phyloP scores from a whole-genome alignment of 2,329 filamentous ascomycete genomes.

The Claviceps maximensis region DNA sequence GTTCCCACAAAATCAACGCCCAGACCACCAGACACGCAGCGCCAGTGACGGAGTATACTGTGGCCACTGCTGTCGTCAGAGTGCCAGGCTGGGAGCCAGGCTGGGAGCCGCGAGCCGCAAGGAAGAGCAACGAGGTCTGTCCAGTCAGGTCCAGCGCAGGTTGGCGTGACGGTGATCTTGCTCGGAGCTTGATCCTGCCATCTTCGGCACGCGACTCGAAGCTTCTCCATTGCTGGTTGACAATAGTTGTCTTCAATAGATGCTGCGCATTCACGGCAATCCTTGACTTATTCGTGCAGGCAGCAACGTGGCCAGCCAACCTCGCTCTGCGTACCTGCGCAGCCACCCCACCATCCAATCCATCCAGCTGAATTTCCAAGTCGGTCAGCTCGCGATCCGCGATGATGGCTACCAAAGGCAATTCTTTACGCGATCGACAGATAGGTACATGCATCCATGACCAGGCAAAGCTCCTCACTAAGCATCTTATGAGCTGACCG shows the following conservation, averaged over 20 bases:
- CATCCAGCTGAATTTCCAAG: not conserved
- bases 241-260: not conserved
- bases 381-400: slow-evolving; percentile 8
- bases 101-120: no score
- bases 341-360: not conserved
- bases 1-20: slow-evolving; percentile 5
- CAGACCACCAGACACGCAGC: no score
- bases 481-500: not conserved
- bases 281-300: not conserved
- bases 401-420: slow-evolving; percentile 33
- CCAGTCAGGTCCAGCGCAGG: not conserved
- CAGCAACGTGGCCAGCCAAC: not conserved
- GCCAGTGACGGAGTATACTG: not conserved
- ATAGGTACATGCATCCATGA: slow-evolving; percentile 23
- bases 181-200: not conserved
- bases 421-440: slow-evolving; percentile 37
- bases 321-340: not conserved
- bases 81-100: no score
- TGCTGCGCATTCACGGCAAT: not conserved
- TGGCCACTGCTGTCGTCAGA: slow-evolving; percentile 5
- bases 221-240: not conserved
- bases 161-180: not conserved
- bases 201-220: not conserved
- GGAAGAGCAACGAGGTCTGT: no score
- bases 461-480: not conserved